A percentile compares a stretch with the other conserved stretches of the same genome.
Conservation (phyloP, 495 filamentous ascomycete species). For the Echria macrotheca region DNA sequence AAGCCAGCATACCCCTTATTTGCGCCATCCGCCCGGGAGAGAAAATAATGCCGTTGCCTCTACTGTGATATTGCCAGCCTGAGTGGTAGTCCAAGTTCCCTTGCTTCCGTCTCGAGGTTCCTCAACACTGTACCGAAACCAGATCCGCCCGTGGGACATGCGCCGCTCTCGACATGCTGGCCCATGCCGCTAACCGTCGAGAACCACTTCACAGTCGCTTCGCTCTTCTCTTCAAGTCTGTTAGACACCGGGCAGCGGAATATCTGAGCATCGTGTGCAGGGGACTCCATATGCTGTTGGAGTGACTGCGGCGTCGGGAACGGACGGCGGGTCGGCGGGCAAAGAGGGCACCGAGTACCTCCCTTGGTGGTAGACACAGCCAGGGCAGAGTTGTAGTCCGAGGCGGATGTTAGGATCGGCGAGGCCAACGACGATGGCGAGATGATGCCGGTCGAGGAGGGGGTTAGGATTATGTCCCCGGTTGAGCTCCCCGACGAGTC, state of each 20-base stretch:
- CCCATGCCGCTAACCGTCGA: constrained; percentile 2
- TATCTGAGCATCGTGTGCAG: constrained; percentile 3
- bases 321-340: neutral
- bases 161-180: constrained; percentile 1
- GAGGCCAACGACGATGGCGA: constrained; percentile 1
- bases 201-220: constrained; percentile 1
- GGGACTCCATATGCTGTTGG: neutral
- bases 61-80: constrained; percentile 1
- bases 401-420: constrained; percentile 1
- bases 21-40: too few species aligned
- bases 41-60: neutral
- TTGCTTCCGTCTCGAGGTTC: neutral
- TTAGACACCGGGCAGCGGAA: neutral
- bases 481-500: constrained; percentile 5
- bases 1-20: too few species aligned
- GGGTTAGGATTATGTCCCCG: constrained; percentile 1
- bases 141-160: neutral
- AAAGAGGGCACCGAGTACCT: neutral
- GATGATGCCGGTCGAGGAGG: neutral
- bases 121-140: neutral
- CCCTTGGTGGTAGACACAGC: neutral
- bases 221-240: neutral
- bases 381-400: neutral
- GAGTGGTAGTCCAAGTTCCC: neutral
- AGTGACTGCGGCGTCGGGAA: constrained; percentile 1